phyloP scores from a whole-genome alignment of 1,284 basidiomycete species.

The Tilletiopsis washingtonensis region DNA sequence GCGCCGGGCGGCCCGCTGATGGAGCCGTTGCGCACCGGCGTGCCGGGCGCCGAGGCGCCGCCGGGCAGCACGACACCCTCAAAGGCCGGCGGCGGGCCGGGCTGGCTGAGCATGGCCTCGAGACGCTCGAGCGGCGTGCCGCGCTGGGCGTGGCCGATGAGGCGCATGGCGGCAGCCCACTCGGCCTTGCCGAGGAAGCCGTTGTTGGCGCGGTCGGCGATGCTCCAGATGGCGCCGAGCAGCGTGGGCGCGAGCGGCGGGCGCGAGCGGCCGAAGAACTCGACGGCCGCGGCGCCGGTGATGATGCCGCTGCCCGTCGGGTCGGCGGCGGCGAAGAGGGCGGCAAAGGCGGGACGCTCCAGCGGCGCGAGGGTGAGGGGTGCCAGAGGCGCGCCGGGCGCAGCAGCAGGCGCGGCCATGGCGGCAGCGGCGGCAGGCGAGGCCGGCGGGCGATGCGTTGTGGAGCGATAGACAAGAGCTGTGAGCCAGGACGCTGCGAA shows the following conservation, averaged over 20 bases:
- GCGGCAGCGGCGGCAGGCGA: too few species aligned
- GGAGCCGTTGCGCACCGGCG: not conserved
- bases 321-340: slow-evolving; percentile 41
- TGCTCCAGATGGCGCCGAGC: slow-evolving; percentile 86
- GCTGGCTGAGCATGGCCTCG: slow-evolving; percentile 40
- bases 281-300: slow-evolving; percentile 40
- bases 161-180: slow-evolving; percentile 72
- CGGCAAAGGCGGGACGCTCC: slow-evolving; percentile 39
- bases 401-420: too few species aligned
- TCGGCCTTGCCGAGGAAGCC: slow-evolving; percentile 50
- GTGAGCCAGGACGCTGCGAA: too few species aligned
- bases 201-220: slow-evolving; percentile 67
- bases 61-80: slow-evolving; percentile 59
- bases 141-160: slow-evolving; percentile 87
- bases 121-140: slow-evolving; percentile 59
- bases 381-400: not conserved
- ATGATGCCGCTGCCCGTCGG: slow-evolving; percentile 37
- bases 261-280: slow-evolving; percentile 42
- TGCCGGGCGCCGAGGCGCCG: slow-evolving; percentile 9
- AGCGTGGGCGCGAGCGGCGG: slow-evolving; percentile 24
- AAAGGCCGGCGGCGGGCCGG: slow-evolving; percentile 72
- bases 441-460: too few species aligned
- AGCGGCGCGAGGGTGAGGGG: slow-evolving; percentile 11
- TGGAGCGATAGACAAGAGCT: too few species aligned
- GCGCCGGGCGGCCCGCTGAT: not conserved